Evolutionary conservation across 345 rosid genomes (phyloP), one percentile per base, ranked within the genome.

Genomic region (Kernera saxatilis): DNA sequence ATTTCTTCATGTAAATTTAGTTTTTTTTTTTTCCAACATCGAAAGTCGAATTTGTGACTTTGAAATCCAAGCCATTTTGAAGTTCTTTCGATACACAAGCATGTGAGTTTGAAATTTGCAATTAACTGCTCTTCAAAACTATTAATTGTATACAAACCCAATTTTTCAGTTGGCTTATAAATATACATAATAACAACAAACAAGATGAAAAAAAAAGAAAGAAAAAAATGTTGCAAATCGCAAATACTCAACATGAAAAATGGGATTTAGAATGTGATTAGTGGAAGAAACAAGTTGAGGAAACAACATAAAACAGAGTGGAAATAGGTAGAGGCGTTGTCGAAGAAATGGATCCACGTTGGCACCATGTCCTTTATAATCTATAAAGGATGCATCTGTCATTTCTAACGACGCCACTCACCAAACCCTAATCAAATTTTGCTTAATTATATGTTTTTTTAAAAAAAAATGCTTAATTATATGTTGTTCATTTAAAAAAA

Each of bases 291-390:
- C 32, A 41, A 27, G 30, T 37, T 41, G 43, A 64, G 35, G 46
- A 23, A 46, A n/a, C n/a, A n/a, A n/a, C n/a, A n/a, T n/a, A 60
- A 44, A 22, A 55, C 33, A 67, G 6, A 23, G 32, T 52, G 70
- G 70, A 54, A 44, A 72, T 63, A 11, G 37, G 57, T 64, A 53
- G 56, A 64, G 71, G 53, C 77, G 23, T 72, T 44, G 44, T 54
- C 71, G 14, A 55, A 64, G 69, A 52, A 72, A 64, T 6, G 50
- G 49, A 64, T 43, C 77, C 76, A 54, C 18, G 70, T 64, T 54
- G 48, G 70, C 53, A 72, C 52, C 45, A 64, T 64, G 8, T 36
- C 27, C 57, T 64, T 64, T 55, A 54, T 29, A 7, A 29, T 0
- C 10, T 55, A 10, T 68, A 22, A 55, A 72, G 64, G 27, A 62